Evolutionary conservation across 371 early-diverging fungal genomes (phyloP).

Genomic region (Mortierella sp.): DNA sequence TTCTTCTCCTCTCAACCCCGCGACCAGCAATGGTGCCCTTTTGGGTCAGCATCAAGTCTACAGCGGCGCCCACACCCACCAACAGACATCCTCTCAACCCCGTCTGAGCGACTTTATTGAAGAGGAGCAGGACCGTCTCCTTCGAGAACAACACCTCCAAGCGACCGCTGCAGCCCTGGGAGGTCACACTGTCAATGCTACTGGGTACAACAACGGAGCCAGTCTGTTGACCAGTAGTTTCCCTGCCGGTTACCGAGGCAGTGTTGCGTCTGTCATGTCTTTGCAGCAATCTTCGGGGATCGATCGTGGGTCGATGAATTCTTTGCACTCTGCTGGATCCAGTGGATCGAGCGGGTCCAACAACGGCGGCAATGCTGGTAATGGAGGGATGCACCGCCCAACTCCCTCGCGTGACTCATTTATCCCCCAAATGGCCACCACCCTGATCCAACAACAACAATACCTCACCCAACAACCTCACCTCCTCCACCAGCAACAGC

Average conservation of each 20-base stretch:
- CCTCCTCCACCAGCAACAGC: not conserved
- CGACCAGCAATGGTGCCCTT: slow-evolving; percentile 13
- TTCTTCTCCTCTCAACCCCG: slow-evolving; percentile 26
- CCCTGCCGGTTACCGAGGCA: slow-evolving; percentile 39
- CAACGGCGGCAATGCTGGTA: not conserved
- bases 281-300: slow-evolving; percentile 13
- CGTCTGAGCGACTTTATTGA: slow-evolving; percentile 29
- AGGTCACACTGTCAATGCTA: not conserved
- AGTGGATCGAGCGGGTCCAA: slow-evolving; percentile 18
- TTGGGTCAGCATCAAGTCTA: not conserved
- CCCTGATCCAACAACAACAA: slow-evolving; percentile 20
- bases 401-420: slow-evolving; percentile 5
- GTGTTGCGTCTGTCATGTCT: slow-evolving; percentile 20
- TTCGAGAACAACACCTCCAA: slow-evolving; percentile 21
- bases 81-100: slow-evolving; percentile 22
- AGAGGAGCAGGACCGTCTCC: slow-evolving; percentile 25
- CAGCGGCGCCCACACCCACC: not conserved
- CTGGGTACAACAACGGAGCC: not conserved
- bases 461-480: slow-evolving; percentile 17
- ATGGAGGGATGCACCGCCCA: not conserved
- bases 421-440: not conserved
- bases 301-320: slow-evolving; percentile 27
- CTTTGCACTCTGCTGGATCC: slow-evolving; percentile 26
- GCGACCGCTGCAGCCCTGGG: not conserved
- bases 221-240: slow-evolving; percentile 39